Evolutionary conservation across 1,284 basidiomycete genomes (phyloP).

Genomic region (Austroboletus novae-zelandiae): DNA sequence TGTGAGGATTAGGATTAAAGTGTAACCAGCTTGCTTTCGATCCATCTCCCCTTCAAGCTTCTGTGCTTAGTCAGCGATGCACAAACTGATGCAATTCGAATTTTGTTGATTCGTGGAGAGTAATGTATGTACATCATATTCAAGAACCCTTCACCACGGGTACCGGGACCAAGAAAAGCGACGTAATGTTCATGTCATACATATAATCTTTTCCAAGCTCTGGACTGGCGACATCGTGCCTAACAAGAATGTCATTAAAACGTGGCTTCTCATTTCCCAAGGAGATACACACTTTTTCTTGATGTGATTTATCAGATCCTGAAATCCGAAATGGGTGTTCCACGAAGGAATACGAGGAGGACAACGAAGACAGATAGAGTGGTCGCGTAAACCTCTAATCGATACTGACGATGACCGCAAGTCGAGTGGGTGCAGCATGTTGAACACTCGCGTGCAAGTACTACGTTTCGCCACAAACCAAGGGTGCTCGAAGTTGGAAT

Average conservation of each 20-base stretch:
- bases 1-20: constrained; percentile 4
- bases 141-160: too few species aligned
- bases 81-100: not conserved
- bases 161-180: constrained; percentile 7
- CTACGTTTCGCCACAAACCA: constrained; percentile 11
- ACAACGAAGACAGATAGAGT: constrained; percentile 26
- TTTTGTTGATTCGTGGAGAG: not conserved
- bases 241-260: constrained; percentile 5
- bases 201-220: constrained; percentile 20
- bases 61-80: constrained; percentile 27
- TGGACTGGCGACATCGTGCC: constrained; percentile 21
- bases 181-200: constrained; percentile 22
- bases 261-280: not conserved
- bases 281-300: constrained; percentile 16
- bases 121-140: not conserved
- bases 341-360: constrained; percentile 31
- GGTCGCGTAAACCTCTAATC: constrained; percentile 9
- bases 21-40: not conserved
- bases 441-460: not conserved
- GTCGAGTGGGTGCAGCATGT: not conserved
- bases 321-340: constrained; percentile 20
- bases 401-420: constrained; percentile 1
- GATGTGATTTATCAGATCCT: constrained; percentile 21
- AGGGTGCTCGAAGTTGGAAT: not conserved
- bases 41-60: not conserved